Evolutionary conservation across 2,329 filamentous ascomycete genomes (phyloP).

Genomic region (Anthostomella pinea): DNA sequence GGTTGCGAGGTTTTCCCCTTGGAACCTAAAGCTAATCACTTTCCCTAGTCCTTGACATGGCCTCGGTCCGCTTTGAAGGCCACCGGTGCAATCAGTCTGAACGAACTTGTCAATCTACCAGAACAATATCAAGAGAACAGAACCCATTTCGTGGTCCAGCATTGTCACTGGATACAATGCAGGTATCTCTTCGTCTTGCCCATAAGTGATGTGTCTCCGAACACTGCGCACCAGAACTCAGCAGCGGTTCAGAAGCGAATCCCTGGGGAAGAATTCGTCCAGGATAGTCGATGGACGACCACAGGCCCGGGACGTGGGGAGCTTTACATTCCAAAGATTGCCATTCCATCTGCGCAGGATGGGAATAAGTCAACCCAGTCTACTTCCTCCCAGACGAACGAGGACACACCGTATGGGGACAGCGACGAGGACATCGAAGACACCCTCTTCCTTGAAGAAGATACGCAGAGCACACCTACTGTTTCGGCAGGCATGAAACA

Average conservation of each 20-base stretch:
- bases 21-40: neutral
- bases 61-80: slow-evolving; percentile 63
- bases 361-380: neutral
- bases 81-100: slow-evolving; percentile 64
- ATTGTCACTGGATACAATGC: slow-evolving; percentile 86
- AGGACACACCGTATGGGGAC: slow-evolving; percentile 25
- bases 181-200: slow-evolving; percentile 68
- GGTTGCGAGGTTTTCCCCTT: neutral
- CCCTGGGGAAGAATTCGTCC: slow-evolving; percentile 16
- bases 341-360: slow-evolving; percentile 26
- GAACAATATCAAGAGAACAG: slow-evolving; percentile 50
- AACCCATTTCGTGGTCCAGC: slow-evolving; percentile 69
- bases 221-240: too few relatives aligned
- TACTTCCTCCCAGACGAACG: slow-evolving; percentile 6
- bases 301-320: slow-evolving; percentile 7
- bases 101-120: slow-evolving; percentile 80
- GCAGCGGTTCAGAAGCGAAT: too few relatives aligned
- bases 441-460: slow-evolving; percentile 36
- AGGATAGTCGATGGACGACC: slow-evolving; percentile 18
- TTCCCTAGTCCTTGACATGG: slow-evolving; percentile 47
- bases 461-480: slow-evolving; percentile 13
- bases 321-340: slow-evolving; percentile 33
- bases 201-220: neutral
- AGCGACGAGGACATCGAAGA: slow-evolving; percentile 45
- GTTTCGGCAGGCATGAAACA: slow-evolving; percentile 10